Evolutionary conservation across 2,329 filamentous ascomycete genomes (phyloP), one percentile per base, ranked within the genome.

Genomic region (Penicillium rolfsii): DNA sequence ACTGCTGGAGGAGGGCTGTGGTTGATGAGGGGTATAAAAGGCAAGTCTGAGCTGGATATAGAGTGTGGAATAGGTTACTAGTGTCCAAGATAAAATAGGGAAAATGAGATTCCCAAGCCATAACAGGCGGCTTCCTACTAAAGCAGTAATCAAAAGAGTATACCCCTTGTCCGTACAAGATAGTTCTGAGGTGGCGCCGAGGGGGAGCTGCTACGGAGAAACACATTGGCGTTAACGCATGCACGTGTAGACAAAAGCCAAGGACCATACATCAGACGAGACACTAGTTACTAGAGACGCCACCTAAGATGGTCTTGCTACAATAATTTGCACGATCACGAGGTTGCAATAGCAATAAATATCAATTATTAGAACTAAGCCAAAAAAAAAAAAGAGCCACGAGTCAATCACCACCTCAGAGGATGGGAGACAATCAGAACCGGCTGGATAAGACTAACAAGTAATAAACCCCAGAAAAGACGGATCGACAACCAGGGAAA

Each of bases 391-490:
- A 59, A 63, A 64, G 58, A 69, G 79, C 79, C 80, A 82, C 81
- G 81, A 82, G 81, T 83, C 81, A 78, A 82, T 79, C 50, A n/a
- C 38, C 35, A 40, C 41, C 77, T 76, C 64, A 38, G 63, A 36
- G 35, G 35, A 65, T 12, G 74, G 79, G 80, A 82, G 80, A 83
- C 81, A 62, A 72, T 82, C 81, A 83, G 81, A 82, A 80, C 75
- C 78, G 79, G 76, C 78, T 71, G 53, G 49, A 62, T 12, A 36
- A 36, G 12, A 36, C 55, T 46, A 40, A n/a, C 36, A n/a, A 40
- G 12, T 8, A 16, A 52, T 52, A 52, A 62, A 62, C 67, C 65
- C 61, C 61, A 46, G 16, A 60, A 61, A 43, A 54, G 53, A 11
- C 19, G 52, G 55, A 57, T 22, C 35, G 61, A 19, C 33, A 28